These are phyloP conservation scores for Aegilops tauschii DNA, from an alignment of 176 grass and related monocot species.

Conservation along the genomic window DNA sequence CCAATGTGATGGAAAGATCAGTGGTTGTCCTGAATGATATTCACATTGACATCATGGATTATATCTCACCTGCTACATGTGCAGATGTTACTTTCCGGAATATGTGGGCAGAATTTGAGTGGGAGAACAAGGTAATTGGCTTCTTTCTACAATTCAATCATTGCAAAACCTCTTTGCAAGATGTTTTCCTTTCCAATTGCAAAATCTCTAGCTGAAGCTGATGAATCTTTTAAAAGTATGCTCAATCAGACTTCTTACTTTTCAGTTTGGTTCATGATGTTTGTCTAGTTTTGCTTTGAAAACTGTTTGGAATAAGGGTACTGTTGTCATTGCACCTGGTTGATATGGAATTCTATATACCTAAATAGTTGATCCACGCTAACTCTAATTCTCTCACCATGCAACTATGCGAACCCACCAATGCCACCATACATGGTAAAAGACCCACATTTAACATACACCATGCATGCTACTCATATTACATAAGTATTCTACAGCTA, in stretches of 20 bases:
- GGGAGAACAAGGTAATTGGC: slow-evolving; percentile 66
- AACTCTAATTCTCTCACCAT: background rate
- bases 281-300: background rate
- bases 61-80: slow-evolving; percentile 59
- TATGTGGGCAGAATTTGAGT: slow-evolving; percentile 74
- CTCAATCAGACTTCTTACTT: background rate
- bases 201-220: background rate
- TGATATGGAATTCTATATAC: background rate
- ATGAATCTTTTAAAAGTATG: background rate
- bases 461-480: background rate
- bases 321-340: background rate
- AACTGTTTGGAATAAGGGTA: background rate
- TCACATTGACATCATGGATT: slow-evolving; percentile 76
- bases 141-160: background rate
- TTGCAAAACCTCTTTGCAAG: background rate
- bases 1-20: slow-evolving; percentile 59
- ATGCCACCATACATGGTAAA: background rate
- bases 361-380: background rate
- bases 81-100: slow-evolving; percentile 61
- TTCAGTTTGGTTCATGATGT: background rate
- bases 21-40: slow-evolving; percentile 70
- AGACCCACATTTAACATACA: background rate
- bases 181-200: background rate
- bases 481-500: background rate
- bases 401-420: background rate